These are phyloP conservation scores for Penstemon eatonii DNA, from an alignment of 257 asterid species.

Conservation along the genomic window DNA sequence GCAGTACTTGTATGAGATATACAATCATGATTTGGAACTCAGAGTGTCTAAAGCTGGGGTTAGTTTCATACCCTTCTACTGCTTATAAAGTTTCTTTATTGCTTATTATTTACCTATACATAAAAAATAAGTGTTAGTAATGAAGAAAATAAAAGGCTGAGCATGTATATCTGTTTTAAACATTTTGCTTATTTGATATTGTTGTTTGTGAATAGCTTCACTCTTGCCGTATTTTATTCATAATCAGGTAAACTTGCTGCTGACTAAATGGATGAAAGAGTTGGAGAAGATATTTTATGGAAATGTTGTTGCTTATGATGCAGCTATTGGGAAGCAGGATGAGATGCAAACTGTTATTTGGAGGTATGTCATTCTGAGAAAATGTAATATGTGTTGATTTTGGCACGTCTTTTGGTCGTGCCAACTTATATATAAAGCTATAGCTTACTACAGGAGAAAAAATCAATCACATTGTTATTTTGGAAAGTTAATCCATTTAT, in stretches of 20 bases:
- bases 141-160: background rate
- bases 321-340: slow-evolving; percentile 83
- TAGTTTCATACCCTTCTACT: slow-evolving; percentile 37
- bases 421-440: slow-evolving; percentile 10
- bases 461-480: slow-evolving; percentile 10
- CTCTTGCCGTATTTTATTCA: slow-evolving; percentile 22
- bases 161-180: background rate
- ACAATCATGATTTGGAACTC: slow-evolving; percentile 89
- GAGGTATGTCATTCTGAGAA: slow-evolving; percentile 58
- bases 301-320: slow-evolving; percentile 83
- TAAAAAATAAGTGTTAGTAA: background rate
- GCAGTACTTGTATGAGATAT: slow-evolving; percentile 80
- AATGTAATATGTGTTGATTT: slow-evolving; percentile 17
- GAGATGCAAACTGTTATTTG: slow-evolving; percentile 79
- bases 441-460: background rate
- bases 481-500: slow-evolving; percentile 12
- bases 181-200: slow-evolving; percentile 11
- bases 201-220: slow-evolving; percentile 18
- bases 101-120: slow-evolving; percentile 2
- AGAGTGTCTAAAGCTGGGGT: slow-evolving; percentile 98
- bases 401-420: slow-evolving; percentile 23
- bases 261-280: slow-evolving; percentile 91
- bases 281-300: slow-evolving; percentile 94
- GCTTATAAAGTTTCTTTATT: slow-evolving; percentile 13
- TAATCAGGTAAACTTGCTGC: slow-evolving; percentile 78